Evolutionary conservation across 2,329 filamentous ascomycete species (phyloP), one percentile per base, ranked within the genome.

Genomic region (Cytospora mali): DNA sequence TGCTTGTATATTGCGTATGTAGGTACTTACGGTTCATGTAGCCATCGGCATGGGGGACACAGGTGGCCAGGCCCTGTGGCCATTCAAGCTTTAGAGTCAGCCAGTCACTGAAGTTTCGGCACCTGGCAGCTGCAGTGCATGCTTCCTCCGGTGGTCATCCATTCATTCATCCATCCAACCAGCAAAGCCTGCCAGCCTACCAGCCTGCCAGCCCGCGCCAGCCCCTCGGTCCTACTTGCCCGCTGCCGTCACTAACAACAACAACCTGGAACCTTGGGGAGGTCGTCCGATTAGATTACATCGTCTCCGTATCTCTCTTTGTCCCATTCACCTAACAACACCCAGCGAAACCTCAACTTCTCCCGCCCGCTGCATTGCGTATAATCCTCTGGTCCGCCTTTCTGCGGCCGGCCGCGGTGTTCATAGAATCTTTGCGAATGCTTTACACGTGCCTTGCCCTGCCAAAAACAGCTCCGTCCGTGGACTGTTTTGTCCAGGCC

Each of bases 401-500:
- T 39, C 18, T 55, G 60, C 28, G 60, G 54, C 54, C 28, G 60
- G 54, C 54, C 28, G 28, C 23, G 29, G 54, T 59, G 55, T 59
- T 48, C 35, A 58, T 62, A 62, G 35, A 58, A 58, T 53, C 55
- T 42, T 62, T 50, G 61, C 61, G 61, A 59, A 62, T 62, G 61
- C 39, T 59, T 62, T 58, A 58, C 55, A 31, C 61, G 55, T 58
- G 61, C 18, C 50, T 58, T 50, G 55, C 42, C 29, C 18, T 54
- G 49, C 52, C 50, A 49, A 27, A 58, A 33, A 18, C 54, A 46
- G 46, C 13, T 35, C 53, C 60, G 49, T 53, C 60, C 48, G 60
- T 49, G 60, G 48, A 23, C 60, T 58, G 55, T 62, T 58, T 62
- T 62, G 54, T 48, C 50, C 53, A 54, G 58, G 58, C 58, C 58